Percentiles rank a stretch among this genome's conserved stretches.
Conservation (phyloP, 192 early-diverging fungal genomes). For the Umbelopsis isabellina region DNA sequence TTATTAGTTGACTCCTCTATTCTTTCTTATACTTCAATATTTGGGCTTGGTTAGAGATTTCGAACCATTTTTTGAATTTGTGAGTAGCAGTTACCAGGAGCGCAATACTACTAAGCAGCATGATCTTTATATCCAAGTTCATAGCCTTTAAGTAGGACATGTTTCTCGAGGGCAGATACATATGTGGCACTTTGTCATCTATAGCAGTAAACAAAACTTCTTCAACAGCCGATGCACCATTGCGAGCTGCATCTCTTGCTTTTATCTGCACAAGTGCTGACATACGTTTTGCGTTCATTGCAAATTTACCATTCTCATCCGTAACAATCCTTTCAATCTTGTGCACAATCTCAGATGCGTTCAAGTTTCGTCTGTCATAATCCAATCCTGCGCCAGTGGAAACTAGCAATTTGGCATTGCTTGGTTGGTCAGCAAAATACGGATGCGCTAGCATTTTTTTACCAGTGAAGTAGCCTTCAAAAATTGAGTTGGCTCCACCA, state of each 20-base stretch:
- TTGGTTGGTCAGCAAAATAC: conserved; percentile 27
- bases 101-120: background rate
- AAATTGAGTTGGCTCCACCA: conserved; percentile 29
- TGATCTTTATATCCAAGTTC: conserved; percentile 29
- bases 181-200: conserved; percentile 15
- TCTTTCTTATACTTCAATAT: no score
- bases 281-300: conserved; percentile 4
- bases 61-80: no score
- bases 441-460: conserved; percentile 35
- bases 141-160: conserved; percentile 25
- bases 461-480: conserved; percentile 35
- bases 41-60: no score
- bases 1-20: no score
- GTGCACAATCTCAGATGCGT: background rate
- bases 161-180: conserved; percentile 21
- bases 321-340: background rate
- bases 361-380: background rate
- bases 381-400: background rate
- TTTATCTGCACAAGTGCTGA: conserved; percentile 17
- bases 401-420: conserved; percentile 11
- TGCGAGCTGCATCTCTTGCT: background rate
- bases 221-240: conserved; percentile 11
- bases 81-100: background rate
- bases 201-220: conserved; percentile 23
- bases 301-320: background rate